Base-by-base conservation (phyloP, 2,329 filamentous ascomycete species). In the Xylariaceae sp. region DNA sequence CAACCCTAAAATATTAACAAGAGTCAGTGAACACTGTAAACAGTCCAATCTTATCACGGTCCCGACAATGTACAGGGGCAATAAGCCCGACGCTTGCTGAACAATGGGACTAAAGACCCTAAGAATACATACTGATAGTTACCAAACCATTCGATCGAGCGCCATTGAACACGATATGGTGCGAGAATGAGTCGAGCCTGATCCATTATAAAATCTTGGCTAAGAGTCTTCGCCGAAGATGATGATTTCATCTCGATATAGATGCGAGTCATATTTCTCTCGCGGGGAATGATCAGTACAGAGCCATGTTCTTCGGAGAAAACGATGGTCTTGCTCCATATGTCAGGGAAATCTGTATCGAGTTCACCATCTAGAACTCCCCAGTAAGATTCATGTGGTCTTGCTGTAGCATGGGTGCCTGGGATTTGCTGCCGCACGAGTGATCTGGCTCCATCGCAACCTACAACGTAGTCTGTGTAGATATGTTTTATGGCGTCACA, bases 391-490 rank as follows among this genome's bases (percentile, higher is more conserved):
- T 68, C 65, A 28, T 67, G 62, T 11, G 66, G 64, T 24, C 57
- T 66, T 29, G 62, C 62, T 16, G 62, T 63, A 9, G 66, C 63
- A 52, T 67, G 78, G 41, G 72, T 80, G 70, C 76, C 77, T 64
- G 74, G 82, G 48, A 91, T 89, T 65, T 81, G 82, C 65, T 83
- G 86, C 28, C 88, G 82, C 21, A 91, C 89, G 64, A 83, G 84
- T 7, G 87, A 90, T 65, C 90, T 86, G 0, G 89, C 88, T 11
- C 89, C 89, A 64, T 92, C 88, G 40, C 87, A 91, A 61, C 89
- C 89, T 44, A 91, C 81, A 5, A 91, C 75, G 64, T 88, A 91
- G 16, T 43, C n/a, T 7, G 44, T 41, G 5, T 21, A 87, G 79
- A 37, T 82, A 74, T 33, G 88, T 77, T 5, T 75, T 75, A 51